A percentile compares a stretch with the other conserved stretches of the same genome.
These are phyloP conservation scores for Entamoeba invadens DNA, from an alignment of 208 protist genomes.

Conservation along the genomic window DNA sequence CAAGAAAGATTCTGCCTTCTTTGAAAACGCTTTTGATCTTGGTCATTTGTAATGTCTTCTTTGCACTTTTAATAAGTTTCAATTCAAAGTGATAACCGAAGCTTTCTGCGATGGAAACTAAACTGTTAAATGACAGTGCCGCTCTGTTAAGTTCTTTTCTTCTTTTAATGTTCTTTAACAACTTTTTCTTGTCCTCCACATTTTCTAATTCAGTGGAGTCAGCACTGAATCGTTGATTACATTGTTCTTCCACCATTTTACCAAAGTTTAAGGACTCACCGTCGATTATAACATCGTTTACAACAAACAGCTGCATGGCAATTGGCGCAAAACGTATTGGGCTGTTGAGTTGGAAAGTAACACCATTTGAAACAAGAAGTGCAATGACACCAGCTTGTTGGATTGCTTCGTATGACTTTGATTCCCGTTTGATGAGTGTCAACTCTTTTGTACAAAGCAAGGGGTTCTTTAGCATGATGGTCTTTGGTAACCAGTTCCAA, in stretches of 20 bases:
- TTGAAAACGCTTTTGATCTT: background rate
- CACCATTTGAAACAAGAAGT: background rate
- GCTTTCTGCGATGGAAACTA: background rate
- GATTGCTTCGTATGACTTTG: background rate
- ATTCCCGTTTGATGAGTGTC: background rate
- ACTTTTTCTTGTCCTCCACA: background rate
- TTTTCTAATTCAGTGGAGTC: background rate
- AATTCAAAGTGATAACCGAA: background rate
- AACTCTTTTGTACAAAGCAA: background rate
- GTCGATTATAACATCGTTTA: background rate
- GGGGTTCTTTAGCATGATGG: too few relatives aligned
- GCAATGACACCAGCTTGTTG: background rate
- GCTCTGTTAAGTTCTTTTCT: background rate
- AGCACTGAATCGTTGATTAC: background rate
- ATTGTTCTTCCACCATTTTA: background rate
- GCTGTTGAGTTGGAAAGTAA: background rate
- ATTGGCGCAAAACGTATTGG: background rate
- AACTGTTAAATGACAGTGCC: background rate
- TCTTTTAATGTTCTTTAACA: background rate
- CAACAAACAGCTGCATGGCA: background rate
- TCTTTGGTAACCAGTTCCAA: too few relatives aligned
- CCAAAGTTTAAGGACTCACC: background rate
- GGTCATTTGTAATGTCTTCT: background rate
- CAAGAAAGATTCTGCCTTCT: background rate
- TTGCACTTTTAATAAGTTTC: background rate